A percentile compares a stretch with the other conserved stretches of the same genome.
Evolutionary conservation across 2,329 filamentous ascomycete species (phyloP).

Genomic region (Parascedosporium putredinis): DNA sequence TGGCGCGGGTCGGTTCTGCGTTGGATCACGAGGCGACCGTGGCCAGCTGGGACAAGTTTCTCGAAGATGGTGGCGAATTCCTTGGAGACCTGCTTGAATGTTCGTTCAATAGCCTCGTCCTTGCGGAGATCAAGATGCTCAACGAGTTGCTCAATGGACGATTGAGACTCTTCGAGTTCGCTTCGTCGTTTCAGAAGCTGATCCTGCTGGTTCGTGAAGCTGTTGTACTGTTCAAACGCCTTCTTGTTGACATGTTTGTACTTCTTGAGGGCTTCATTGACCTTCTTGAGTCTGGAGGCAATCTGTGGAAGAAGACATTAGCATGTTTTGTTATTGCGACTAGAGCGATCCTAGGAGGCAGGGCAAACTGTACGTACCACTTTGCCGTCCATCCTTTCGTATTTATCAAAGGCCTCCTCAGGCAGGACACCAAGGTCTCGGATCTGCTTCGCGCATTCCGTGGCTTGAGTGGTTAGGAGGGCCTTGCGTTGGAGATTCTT

Average conservation of each 20-base stretch:
- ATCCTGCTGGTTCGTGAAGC: constrained; percentile 86
- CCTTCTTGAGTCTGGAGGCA: constrained; percentile 67
- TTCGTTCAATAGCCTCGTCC: constrained; percentile 95
- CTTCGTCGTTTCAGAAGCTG: constrained; percentile 72
- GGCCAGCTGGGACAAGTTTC: constrained; percentile 86
- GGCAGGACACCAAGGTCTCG: constrained; percentile 86
- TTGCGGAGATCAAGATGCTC: constrained; percentile 88
- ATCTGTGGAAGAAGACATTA: constrained; percentile 34
- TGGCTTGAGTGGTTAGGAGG: constrained; percentile 62
- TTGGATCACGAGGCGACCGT: constrained; percentile 86
- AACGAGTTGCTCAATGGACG: constrained; percentile 85
- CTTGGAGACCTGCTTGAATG: constrained; percentile 92
- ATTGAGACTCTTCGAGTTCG: constrained; percentile 78
- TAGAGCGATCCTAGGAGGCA: background rate
- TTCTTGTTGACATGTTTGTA: constrained; percentile 99
- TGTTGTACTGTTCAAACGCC: constrained; percentile 97
- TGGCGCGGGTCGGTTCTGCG: constrained; percentile 68
- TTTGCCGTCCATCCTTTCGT: constrained; percentile 71
- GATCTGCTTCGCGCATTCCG: constrained; percentile 79
- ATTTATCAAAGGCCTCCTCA: constrained; percentile 88
- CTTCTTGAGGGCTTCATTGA: constrained; percentile 88
- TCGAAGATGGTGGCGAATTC: constrained; percentile 92
- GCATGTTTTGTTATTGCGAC: background rate
- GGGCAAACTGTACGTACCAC: constrained; percentile 40
- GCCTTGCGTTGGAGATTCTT: constrained; percentile 86